A percentile compares a stretch with the other conserved stretches of the same genome.
These are phyloP conservation scores for Buddleja alternifolia DNA, from an alignment of 257 asterid genomes.

Conservation along the genomic window DNA sequence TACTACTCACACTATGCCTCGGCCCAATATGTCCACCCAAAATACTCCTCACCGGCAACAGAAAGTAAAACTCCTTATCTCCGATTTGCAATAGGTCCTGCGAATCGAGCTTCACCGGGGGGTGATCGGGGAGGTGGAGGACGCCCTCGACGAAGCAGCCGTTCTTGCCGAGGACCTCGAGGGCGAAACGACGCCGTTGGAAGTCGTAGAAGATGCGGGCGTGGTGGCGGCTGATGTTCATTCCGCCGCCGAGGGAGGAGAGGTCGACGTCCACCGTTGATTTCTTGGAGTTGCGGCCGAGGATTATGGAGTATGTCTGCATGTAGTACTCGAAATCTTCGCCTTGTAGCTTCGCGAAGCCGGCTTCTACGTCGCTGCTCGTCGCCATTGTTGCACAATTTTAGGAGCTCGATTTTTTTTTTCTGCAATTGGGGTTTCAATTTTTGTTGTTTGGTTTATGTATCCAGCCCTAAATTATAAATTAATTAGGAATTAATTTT, in stretches of 20 bases:
- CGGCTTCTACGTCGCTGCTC: conserved; percentile 94
- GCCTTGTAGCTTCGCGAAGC: conserved; percentile 98
- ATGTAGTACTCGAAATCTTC: conserved; percentile 96
- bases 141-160: conserved; percentile 98
- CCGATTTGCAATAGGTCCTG: conserved; percentile 95
- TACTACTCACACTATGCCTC: conserved; percentile 58
- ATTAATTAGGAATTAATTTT: no score
- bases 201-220: conserved; percentile 98
- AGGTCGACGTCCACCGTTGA: conserved; percentile 95
- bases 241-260: conserved; percentile 98
- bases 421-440: no score
- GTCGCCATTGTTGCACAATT: conserved; percentile 64
- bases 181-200: conserved; percentile 97
- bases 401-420: no score
- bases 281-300: conserved; percentile 96
- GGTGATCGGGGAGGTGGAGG: conserved; percentile 80
- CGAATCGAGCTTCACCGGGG: conserved; percentile 91
- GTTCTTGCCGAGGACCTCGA: conserved; percentile 91
- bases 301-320: conserved; percentile 94
- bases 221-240: conserved; percentile 99
- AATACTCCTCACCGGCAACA: conserved; percentile 84
- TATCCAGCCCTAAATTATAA: no score
- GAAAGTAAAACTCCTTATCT: conserved; percentile 87
- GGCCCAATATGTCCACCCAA: conserved; percentile 85
- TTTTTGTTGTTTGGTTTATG: no score